Evolutionary conservation across 768 basidiomycete genomes (phyloP).

Genomic region (Boletus vermiculosoides): DNA sequence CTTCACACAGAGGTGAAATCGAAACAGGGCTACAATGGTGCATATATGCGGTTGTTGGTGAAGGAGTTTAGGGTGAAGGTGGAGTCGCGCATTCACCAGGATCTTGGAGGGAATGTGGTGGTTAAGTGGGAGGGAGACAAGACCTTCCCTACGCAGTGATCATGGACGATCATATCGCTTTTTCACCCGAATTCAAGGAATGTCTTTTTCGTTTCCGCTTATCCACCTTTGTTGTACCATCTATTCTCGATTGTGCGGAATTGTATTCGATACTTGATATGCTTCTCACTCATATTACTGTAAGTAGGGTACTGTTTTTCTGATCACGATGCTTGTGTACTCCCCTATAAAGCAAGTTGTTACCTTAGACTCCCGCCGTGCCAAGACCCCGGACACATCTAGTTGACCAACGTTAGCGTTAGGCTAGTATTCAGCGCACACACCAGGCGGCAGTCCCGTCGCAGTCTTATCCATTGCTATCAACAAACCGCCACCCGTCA

Average conservation of each 20-base stretch:
- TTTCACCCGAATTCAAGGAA: background rate
- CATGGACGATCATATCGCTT: background rate
- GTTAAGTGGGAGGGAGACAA: constrained; percentile 12
- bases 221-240: background rate
- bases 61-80: constrained; percentile 3
- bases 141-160: constrained; percentile 5
- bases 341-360: too few species aligned
- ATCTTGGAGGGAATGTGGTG: constrained; percentile 2
- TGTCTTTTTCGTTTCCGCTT: background rate
- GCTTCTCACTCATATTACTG: background rate
- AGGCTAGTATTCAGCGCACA: background rate
- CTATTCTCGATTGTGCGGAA: background rate
- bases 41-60: background rate
- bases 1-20: background rate
- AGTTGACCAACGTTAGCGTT: background rate
- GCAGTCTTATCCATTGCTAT: background rate
- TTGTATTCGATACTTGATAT: background rate
- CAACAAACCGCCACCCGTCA: constrained; percentile 2
- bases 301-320: background rate
- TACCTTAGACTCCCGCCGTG: background rate
- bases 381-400: background rate
- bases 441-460: background rate
- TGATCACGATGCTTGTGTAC: too few species aligned
- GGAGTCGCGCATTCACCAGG: background rate
- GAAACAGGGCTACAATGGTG: constrained; percentile 5